A percentile compares a stretch with the other conserved stretches of the same genome.
Conservation (phyloP, 768 basidiomycete genomes). For the Rhodotorula paludigena region DNA sequence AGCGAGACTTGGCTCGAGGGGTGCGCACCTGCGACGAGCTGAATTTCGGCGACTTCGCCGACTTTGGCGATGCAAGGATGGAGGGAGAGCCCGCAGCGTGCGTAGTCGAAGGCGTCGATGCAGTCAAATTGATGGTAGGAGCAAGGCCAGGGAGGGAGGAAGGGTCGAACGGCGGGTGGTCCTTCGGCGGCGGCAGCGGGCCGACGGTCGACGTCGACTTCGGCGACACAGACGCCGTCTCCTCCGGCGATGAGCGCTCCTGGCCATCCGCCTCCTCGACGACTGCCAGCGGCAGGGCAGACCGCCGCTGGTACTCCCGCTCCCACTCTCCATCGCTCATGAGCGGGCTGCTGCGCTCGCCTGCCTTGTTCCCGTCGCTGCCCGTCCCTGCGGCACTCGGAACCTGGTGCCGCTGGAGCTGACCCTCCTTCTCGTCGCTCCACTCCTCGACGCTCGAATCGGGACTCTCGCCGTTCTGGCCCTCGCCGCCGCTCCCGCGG, state of each 20-base stretch:
- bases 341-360: slow-evolving; percentile 1
- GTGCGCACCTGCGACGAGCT: no score
- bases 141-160: not conserved
- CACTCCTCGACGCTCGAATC: slow-evolving; percentile 27
- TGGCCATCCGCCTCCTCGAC: not conserved
- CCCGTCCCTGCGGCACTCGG: not conserved
- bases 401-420: no score
- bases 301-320: slow-evolving; percentile 2
- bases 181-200: no score
- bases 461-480: slow-evolving; percentile 8
- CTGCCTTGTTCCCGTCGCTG: no score
- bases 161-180: no score
- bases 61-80: not conserved
- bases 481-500: not conserved
- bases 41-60: not conserved
- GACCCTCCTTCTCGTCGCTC: slow-evolving; percentile 6
- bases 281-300: not conserved
- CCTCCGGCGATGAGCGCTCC: not conserved
- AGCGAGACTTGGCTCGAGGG: not conserved
- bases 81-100: not conserved
- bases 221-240: not conserved
- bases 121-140: not conserved
- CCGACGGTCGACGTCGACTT: not conserved
- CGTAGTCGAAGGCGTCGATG: not conserved
- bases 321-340: slow-evolving; percentile 23